These are phyloP conservation scores for Cucurbita maxima DNA, from an alignment of 306 rosid genomes.

Conservation along the genomic window DNA sequence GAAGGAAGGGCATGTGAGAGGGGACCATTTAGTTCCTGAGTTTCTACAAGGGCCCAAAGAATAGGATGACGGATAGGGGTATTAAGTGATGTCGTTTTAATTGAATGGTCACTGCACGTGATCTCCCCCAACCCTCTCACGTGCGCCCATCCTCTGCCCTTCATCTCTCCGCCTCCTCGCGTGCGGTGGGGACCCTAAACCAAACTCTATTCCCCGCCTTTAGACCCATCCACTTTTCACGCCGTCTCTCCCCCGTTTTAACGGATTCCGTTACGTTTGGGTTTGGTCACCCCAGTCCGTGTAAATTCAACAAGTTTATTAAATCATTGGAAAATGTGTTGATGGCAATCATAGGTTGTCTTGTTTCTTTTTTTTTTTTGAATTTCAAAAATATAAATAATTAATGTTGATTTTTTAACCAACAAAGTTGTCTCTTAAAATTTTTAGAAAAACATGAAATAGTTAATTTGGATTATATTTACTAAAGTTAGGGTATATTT, in stretches of 20 bases:
- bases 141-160: slow-evolving; percentile 7
- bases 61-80: neutral
- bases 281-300: neutral
- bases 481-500: too few relatives aligned
- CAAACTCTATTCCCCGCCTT: neutral
- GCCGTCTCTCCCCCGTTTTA: neutral
- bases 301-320: neutral
- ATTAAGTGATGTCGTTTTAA: neutral
- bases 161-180: slow-evolving; percentile 1
- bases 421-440: too few relatives aligned
- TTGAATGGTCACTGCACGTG: slow-evolving; percentile 4
- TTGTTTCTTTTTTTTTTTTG: too few relatives aligned
- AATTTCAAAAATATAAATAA: too few relatives aligned
- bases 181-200: slow-evolving; percentile 14
- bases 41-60: neutral
- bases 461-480: too few relatives aligned
- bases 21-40: neutral
- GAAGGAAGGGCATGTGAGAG: slow-evolving; percentile 3
- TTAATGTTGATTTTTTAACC: too few relatives aligned
- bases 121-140: neutral
- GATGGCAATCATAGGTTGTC: too few relatives aligned
- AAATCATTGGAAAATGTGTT: neutral
- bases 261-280: neutral
- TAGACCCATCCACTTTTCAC: neutral
- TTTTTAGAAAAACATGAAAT: too few relatives aligned